Conservation (phyloP, 202 grass and related monocot genomes). For the Musa balbisiana region DNA sequence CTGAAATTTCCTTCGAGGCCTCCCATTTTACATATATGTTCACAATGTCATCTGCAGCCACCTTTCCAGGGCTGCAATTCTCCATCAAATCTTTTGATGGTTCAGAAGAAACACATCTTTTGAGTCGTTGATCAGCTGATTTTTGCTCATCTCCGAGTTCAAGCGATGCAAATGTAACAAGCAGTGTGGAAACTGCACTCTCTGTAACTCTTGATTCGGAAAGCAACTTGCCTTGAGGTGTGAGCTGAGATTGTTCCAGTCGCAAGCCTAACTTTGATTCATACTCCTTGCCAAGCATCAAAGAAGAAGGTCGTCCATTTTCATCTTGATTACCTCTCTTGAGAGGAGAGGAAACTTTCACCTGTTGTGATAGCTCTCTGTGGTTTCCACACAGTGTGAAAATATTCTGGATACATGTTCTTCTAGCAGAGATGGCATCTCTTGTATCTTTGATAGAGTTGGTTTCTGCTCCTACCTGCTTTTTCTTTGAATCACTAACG, state of each 20-base stretch:
- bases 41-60: slow-evolving; percentile 22
- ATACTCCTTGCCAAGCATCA: slow-evolving; percentile 10
- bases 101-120: slow-evolving; percentile 20
- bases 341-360: slow-evolving; percentile 28
- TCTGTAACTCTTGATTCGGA: not conserved
- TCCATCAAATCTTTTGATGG: slow-evolving; percentile 6
- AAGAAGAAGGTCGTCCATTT: slow-evolving; percentile 28
- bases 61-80: not conserved
- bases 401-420: slow-evolving; percentile 63
- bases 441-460: slow-evolving; percentile 26
- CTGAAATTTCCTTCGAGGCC: slow-evolving; percentile 36
- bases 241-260: not conserved
- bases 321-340: slow-evolving; percentile 29
- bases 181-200: slow-evolving; percentile 26
- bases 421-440: slow-evolving; percentile 37
- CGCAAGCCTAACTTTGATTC: slow-evolving; percentile 1
- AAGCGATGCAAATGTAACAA: slow-evolving; percentile 39
- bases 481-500: not conserved
- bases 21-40: slow-evolving; percentile 97
- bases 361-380: slow-evolving; percentile 42
- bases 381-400: slow-evolving; percentile 81
- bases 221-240: not conserved
- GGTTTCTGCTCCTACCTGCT: not conserved
- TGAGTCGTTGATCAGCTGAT: slow-evolving; percentile 19
- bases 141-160: slow-evolving; percentile 22